Conservation (phyloP, 2,329 filamentous ascomycete species). For the Exserohilum turcica region DNA sequence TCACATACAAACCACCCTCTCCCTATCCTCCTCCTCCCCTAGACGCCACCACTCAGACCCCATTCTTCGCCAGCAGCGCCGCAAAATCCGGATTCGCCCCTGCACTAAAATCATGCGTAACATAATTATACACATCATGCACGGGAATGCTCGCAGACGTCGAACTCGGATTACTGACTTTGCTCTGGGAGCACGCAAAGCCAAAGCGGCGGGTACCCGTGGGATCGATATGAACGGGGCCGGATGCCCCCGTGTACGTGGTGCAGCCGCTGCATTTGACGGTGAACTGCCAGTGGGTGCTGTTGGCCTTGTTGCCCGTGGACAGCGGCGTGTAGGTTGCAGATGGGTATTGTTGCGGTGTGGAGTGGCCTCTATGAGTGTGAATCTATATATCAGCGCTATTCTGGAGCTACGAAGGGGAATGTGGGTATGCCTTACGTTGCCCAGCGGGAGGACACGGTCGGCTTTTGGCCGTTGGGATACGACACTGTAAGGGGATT, state of each 20-base stretch:
- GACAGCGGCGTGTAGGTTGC: constrained; percentile 32
- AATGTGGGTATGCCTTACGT: constrained; percentile 25
- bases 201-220: constrained; percentile 27
- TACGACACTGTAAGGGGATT: constrained; percentile 41
- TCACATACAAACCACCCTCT: not conserved
- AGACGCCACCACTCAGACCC: constrained; percentile 8
- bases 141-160: constrained; percentile 29
- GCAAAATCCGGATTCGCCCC: constrained; percentile 35
- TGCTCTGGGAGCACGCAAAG: constrained; percentile 29
- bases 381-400: not conserved
- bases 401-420: rapidly evolving
- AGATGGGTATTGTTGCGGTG: constrained; percentile 30
- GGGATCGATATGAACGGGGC: constrained; percentile 27
- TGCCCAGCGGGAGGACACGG: constrained; percentile 38
- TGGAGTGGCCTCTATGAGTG: constrained; percentile 35
- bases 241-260: constrained; percentile 23
- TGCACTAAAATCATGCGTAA: constrained; percentile 33
- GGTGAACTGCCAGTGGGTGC: constrained; percentile 41
- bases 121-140: constrained; percentile 40
- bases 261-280: constrained; percentile 41
- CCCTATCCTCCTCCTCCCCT: not conserved
- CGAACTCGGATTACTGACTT: constrained; percentile 27
- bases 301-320: constrained; percentile 36
- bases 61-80: constrained; percentile 32
- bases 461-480: constrained; percentile 33